These are phyloP conservation scores for Pezicula carpinea DNA, from an alignment of 2,329 filamentous ascomycete genomes.

Conservation along the genomic window DNA sequence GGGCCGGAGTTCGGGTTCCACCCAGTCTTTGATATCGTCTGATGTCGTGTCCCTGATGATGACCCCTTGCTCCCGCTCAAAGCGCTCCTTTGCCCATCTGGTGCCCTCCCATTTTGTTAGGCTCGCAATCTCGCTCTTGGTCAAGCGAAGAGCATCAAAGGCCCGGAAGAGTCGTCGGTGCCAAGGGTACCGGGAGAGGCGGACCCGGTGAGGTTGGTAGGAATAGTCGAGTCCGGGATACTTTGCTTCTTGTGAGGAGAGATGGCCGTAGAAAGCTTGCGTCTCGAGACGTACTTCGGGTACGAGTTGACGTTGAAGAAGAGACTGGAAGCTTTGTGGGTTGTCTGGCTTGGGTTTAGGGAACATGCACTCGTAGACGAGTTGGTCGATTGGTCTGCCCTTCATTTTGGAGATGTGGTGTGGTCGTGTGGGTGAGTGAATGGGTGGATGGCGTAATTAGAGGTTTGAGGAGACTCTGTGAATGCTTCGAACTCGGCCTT, in stretches of 20 bases:
- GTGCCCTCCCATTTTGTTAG: constrained; percentile 82
- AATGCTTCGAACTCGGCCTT: background rate
- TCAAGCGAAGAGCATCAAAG: constrained; percentile 66
- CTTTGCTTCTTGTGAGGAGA: constrained; percentile 75
- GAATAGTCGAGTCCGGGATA: constrained; percentile 80
- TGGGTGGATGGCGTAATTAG: constrained; percentile 4
- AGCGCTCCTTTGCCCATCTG: constrained; percentile 76
- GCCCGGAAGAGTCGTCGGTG: constrained; percentile 72
- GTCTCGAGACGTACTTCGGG: constrained; percentile 74
- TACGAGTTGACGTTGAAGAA: constrained; percentile 67
- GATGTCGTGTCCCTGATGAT: constrained; percentile 67
- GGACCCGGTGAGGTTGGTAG: constrained; percentile 66
- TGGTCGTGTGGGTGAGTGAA: background rate
- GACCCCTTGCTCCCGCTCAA: constrained; percentile 69
- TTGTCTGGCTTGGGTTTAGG: constrained; percentile 63
- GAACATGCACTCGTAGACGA: constrained; percentile 72
- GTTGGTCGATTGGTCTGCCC: constrained; percentile 62
- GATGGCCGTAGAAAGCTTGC: constrained; percentile 66
- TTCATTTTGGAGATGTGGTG: constrained; percentile 52
- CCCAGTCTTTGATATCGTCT: constrained; percentile 61
- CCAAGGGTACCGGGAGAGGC: constrained; percentile 73
- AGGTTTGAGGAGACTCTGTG: background rate
- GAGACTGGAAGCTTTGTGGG: constrained; percentile 64
- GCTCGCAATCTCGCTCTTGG: constrained; percentile 62
- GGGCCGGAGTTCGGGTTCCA: constrained; percentile 37